Evolutionary conservation across 2,329 filamentous ascomycete species (phyloP), one percentile per base, ranked within the genome.

Genomic region (Pochonia chlamydosporia): DNA sequence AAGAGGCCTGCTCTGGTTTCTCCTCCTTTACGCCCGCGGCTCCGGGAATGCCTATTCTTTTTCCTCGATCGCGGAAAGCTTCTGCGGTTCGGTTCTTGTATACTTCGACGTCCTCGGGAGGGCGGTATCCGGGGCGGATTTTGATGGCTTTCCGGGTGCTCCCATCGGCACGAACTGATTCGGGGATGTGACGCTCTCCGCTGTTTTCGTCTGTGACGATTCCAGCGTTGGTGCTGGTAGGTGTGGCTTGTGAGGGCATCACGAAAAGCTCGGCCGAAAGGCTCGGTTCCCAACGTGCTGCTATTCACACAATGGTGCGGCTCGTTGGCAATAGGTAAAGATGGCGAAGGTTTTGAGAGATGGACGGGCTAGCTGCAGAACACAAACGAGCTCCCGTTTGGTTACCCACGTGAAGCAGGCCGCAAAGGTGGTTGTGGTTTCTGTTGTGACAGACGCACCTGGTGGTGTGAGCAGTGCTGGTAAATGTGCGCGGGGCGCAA

Each of bases 41-140:
- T 21, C 92, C 92, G 4, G 89, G 88, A 4, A 96, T 78, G 20
- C 67, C 67, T 20, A 66, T 62, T 79, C 85, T 48, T 66, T 63
- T 71, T 49, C 79, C 82, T 52, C 89, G 82, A 56, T 81, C 89
- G 62, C 89, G 89, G 71, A 87, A 96, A 43, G 81, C 82, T 63
- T 93, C 87, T 43, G 91, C 91, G 1, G 85, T 90, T 48, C 88
- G 84, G 67, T 95, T 96, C 72, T 90, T 95, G 78, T 99, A 99
- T 40, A 96, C 76, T 63, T 96, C 90, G 53, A 97, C 85, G 67
- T 99, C 93, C 70, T 99, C 93, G 1, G 91, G 89, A 2, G 93
- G 95, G 28, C 84, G 84, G 69, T 96, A 99, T 46, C 93, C 95
- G 0, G 93, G 92, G 25, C 89, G 83, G 51, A 99, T 89, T 61